Evolutionary conservation across 139 green algal genomes (phyloP).

Genomic region (Coelastrella sp.): DNA sequence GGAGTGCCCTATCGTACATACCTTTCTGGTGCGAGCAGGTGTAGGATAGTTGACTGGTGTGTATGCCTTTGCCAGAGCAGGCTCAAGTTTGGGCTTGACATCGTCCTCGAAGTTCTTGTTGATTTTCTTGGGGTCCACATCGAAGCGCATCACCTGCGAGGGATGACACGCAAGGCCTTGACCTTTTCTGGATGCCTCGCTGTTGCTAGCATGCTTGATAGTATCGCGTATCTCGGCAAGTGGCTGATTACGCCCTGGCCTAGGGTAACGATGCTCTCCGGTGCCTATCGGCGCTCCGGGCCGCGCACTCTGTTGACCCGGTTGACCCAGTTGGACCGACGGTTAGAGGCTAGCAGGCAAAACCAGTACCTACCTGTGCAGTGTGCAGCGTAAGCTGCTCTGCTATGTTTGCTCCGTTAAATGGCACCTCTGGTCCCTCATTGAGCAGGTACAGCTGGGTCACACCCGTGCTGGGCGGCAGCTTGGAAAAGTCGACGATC

Average conservation of each 20-base stretch:
- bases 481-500: constrained; percentile 21
- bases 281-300: too few relatives aligned
- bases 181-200: too few relatives aligned
- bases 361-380: too few relatives aligned
- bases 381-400: neutral
- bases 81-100: too few relatives aligned
- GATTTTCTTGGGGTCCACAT: neutral
- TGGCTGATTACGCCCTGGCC: too few relatives aligned
- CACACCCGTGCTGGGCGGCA: neutral
- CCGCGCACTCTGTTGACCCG: too few relatives aligned
- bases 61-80: neutral
- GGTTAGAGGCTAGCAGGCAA: too few relatives aligned
- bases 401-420: neutral
- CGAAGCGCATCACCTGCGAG: constrained; percentile 32
- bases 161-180: too few relatives aligned
- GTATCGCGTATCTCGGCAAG: too few relatives aligned
- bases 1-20: neutral
- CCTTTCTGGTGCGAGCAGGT: neutral
- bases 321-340: too few relatives aligned
- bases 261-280: too few relatives aligned
- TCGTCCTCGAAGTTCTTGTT: neutral
- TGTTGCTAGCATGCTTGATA: too few relatives aligned
- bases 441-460: constrained; percentile 24
- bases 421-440: constrained; percentile 17
- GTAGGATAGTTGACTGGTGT: neutral